Base-by-base conservation (phyloP, 139 green algal species). In the Chlorella sp. region DNA sequence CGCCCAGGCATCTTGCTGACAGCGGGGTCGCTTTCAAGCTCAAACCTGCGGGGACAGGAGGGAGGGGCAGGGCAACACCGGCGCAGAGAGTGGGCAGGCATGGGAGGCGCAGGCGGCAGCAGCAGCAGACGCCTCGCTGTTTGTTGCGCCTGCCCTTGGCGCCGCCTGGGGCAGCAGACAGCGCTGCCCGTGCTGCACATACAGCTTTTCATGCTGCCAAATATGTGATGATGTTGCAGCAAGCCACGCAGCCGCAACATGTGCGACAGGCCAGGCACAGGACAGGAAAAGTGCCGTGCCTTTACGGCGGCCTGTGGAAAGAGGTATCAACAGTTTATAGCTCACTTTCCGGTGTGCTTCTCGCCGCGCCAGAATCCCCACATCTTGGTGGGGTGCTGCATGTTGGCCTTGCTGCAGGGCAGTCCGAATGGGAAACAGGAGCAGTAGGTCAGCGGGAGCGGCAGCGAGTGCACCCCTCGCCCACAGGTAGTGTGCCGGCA, bases 281-380 rank as follows among this genome's bases (percentile, higher is more conserved):
- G n/a, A n/a, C n/a, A n/a, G n/a, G n/a, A n/a, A n/a, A n/a, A n/a
- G n/a, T n/a, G n/a, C n/a, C n/a, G n/a, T 80, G 32, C n/a, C 32
- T n/a, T 80, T 11, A 80, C 73, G 19, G 73, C 32, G 9, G 32
- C 18, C 36, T 80, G 73, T 37, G n/a, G 73, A 24, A 2, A 73
- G 40, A 39, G 64, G 37, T 71, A 60, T 39, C 11, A 26, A 42
- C 40, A 66, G 42, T 57, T 5, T 57, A 9, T 5, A 5, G 40
- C 86, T 83, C 79, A 91, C 75, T 87, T 91, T 26, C 21, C 87
- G 57, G 48, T 40, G 77, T 90, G 80, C 76, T 92, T 93, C 21
- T 91, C 91, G 34, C 40, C 64, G 5, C 76, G 84, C 91, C 91
- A 93, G 78, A 93, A 93, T 66, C 91, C 91, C 91, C 91, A 93